phyloP scores from a whole-genome alignment of 148 eudicot genomes.

The Simmondsia chinensis region DNA sequence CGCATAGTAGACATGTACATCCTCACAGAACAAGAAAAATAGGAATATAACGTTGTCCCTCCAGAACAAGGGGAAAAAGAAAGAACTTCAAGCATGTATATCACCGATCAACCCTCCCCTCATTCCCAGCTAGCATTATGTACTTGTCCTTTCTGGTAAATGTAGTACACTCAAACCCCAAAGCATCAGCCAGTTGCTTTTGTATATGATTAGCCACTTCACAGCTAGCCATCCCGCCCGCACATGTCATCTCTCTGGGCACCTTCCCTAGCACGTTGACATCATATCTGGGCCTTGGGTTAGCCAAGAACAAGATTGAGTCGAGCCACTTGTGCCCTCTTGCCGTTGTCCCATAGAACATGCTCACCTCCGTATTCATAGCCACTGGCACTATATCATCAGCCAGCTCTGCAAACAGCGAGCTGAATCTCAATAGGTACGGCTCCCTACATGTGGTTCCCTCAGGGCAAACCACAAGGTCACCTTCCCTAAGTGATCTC shows the following conservation, averaged over 20 bases:
- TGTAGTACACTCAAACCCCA: slow-evolving; percentile 68
- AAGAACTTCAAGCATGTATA: too few relatives aligned
- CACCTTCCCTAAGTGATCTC: slow-evolving; percentile 50
- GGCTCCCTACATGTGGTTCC: slow-evolving; percentile 67
- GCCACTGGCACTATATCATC: slow-evolving; percentile 45
- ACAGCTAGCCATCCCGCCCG: slow-evolving; percentile 40
- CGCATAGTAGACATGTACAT: too few relatives aligned
- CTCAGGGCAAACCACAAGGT: slow-evolving; percentile 81
- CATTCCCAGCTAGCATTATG: slow-evolving; percentile 81
- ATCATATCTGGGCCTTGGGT: slow-evolving; percentile 66
- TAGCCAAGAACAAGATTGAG: slow-evolving; percentile 83
- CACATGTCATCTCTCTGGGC: slow-evolving; percentile 27
- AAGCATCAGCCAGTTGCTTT: slow-evolving; percentile 49
- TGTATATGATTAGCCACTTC: slow-evolving; percentile 80
- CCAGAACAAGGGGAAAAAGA: too few relatives aligned
- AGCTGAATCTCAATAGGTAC: slow-evolving; percentile 33
- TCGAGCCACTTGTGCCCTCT: slow-evolving; percentile 80
- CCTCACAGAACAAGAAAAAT: too few relatives aligned
- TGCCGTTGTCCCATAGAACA: slow-evolving; percentile 93
- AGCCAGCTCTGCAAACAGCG: slow-evolving; percentile 41
- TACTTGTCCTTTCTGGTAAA: slow-evolving; percentile 77
- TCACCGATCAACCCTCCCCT: slow-evolving; percentile 29
- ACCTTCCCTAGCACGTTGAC: slow-evolving; percentile 32
- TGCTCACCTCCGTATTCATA: slow-evolving; percentile 34
- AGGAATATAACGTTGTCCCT: too few relatives aligned